Percentiles rank a stretch among this genome's conserved stretches.
Evolutionary conservation across 2,329 filamentous ascomycete genomes (phyloP).

Genomic region (Paecilomyces formosus): DNA sequence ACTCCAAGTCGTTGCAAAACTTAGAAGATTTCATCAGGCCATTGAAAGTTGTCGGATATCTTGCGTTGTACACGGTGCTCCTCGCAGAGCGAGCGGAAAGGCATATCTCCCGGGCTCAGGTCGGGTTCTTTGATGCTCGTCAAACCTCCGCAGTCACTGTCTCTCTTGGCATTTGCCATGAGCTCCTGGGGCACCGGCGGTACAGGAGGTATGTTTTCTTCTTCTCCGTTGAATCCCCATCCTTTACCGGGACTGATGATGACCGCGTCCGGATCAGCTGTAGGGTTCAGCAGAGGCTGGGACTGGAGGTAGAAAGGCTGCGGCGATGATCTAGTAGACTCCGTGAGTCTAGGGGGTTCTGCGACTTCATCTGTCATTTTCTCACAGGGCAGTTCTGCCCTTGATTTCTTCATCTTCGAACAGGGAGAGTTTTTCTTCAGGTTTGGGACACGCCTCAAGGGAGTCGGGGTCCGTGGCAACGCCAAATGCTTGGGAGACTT

Average conservation of each 20-base stretch:
- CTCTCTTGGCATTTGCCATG: conserved; percentile 18
- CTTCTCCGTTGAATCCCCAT: conserved; percentile 11
- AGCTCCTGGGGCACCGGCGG: conserved; percentile 31
- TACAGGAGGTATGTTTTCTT: conserved; percentile 32
- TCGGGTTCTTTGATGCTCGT: conserved; percentile 10
- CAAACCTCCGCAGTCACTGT: conserved; percentile 13
- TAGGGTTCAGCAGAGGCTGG: conserved; percentile 13
- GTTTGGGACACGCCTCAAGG: conserved; percentile 5
- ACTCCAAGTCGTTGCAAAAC: not conserved
- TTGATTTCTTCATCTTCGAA: conserved; percentile 8
- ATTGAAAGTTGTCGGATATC: conserved; percentile 25
- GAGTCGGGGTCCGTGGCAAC: not conserved
- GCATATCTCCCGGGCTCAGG: not conserved
- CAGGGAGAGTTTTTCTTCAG: conserved; percentile 7
- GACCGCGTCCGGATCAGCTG: not conserved
- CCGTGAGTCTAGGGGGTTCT: not conserved
- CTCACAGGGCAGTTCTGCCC: conserved; percentile 4
- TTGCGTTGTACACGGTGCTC: not conserved
- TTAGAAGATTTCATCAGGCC: conserved; percentile 40
- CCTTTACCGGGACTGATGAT: not conserved
- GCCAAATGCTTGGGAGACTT: not conserved
- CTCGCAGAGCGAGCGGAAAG: not conserved
- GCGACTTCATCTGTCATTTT: not conserved
- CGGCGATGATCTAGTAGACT: not conserved
- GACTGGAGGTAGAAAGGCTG: conserved; percentile 14